Conservation (phyloP, 2,329 filamentous ascomycete species). For the Fusarium decemcellulare region DNA sequence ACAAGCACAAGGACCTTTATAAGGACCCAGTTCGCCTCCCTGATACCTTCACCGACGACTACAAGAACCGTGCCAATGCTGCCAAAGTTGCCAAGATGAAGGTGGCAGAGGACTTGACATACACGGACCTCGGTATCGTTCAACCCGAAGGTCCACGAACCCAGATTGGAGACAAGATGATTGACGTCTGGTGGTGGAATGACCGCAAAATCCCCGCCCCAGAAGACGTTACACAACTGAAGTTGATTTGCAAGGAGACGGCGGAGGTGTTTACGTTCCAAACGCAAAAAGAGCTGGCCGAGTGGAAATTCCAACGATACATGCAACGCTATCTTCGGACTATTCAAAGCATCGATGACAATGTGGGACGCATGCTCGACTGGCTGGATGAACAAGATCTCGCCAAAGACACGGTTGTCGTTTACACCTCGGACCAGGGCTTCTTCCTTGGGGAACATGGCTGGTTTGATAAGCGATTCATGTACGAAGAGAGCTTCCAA, state of each 20-base stretch:
- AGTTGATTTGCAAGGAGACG: slow-evolving; percentile 62
- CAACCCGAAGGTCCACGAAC: slow-evolving; percentile 63
- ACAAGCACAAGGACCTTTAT: slow-evolving; percentile 64
- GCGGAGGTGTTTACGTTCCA: slow-evolving; percentile 62
- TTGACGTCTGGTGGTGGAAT: slow-evolving; percentile 40
- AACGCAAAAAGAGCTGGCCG: slow-evolving; percentile 57
- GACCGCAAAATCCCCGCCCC: slow-evolving; percentile 47
- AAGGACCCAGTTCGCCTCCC: slow-evolving; percentile 61
- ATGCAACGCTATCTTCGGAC: slow-evolving; percentile 69
- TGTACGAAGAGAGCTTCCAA: slow-evolving; percentile 71
- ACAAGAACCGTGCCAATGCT: slow-evolving; percentile 66
- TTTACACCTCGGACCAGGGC: slow-evolving; percentile 69
- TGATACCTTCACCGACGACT: slow-evolving; percentile 67
- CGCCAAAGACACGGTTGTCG: slow-evolving; percentile 62
- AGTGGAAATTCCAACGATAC: slow-evolving; percentile 71
- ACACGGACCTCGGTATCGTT: slow-evolving; percentile 64
- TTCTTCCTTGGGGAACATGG: slow-evolving; percentile 71
- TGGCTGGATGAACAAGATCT: slow-evolving; percentile 58
- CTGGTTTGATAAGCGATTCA: slow-evolving; percentile 72
- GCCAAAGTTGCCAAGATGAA: slow-evolving; percentile 66
- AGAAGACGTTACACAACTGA: slow-evolving; percentile 30
- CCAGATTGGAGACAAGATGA: slow-evolving; percentile 52
- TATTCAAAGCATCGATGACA: slow-evolving; percentile 67
- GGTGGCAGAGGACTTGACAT: slow-evolving; percentile 65
- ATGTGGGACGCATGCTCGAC: slow-evolving; percentile 63